Evolutionary conservation across 73 alveolate species (phyloP).

Genomic region (Tetrahymena borealis): DNA sequence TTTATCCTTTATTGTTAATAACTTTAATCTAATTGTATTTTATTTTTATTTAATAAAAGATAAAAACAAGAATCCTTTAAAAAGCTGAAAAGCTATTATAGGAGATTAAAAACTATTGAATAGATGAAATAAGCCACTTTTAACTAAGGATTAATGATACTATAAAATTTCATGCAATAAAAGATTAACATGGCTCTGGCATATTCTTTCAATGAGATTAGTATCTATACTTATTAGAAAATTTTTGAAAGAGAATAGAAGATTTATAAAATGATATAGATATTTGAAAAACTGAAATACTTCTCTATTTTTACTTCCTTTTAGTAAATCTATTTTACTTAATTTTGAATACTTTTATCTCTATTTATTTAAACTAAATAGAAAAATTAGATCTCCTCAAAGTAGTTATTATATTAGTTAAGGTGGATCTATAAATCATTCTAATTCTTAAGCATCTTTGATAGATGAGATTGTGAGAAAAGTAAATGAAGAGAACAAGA

Average conservation of each 20-base stretch:
- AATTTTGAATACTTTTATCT: neutral
- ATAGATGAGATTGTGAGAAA: neutral
- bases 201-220: neutral
- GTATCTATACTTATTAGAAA: neutral
- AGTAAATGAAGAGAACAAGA: neutral
- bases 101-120: neutral
- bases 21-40: neutral
- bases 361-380: neutral
- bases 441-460: neutral
- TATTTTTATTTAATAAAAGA: neutral
- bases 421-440: neutral
- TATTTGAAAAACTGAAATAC: neutral
- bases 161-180: neutral
- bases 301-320: neutral
- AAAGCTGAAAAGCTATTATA: neutral
- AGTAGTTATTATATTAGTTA: neutral
- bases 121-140: neutral
- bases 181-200: neutral
- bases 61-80: neutral
- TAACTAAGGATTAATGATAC: neutral
- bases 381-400: neutral
- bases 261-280: neutral
- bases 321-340: neutral
- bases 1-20: too few species aligned
- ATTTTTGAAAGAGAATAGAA: neutral